Evolutionary conservation across 352 stramenopile species (phyloP).

Genomic region (Globisporangium recalcitrans): DNA sequence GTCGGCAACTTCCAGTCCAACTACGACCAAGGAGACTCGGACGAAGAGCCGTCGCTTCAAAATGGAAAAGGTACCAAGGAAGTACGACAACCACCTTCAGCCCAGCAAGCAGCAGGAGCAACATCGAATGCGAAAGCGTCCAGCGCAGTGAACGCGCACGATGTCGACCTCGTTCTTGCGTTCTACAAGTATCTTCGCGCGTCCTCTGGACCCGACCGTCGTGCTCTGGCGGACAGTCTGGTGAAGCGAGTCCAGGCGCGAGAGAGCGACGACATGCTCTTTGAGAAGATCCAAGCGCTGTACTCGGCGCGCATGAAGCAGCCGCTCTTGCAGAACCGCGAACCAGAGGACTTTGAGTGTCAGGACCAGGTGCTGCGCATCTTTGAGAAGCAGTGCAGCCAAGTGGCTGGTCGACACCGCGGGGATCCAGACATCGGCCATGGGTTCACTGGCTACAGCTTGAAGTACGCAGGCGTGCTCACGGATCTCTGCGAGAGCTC

Average conservation of each 20-base stretch:
- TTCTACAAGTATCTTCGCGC: slow-evolving; percentile 80
- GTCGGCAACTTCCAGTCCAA: slow-evolving; percentile 83
- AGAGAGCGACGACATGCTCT: slow-evolving; percentile 50
- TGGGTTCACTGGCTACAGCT: slow-evolving; percentile 60
- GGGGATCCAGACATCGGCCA: slow-evolving; percentile 25
- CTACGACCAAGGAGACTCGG: slow-evolving; percentile 42
- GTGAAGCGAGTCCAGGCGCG: slow-evolving; percentile 36
- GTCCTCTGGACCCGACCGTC: slow-evolving; percentile 26
- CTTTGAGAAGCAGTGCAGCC: slow-evolving; percentile 28
- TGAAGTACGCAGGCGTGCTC: slow-evolving; percentile 54
- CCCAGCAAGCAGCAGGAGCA: too few relatives aligned
- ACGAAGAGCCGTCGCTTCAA: slow-evolving; percentile 13
- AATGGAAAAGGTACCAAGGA: neutral
- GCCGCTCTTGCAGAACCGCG: slow-evolving; percentile 24
- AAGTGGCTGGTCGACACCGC: slow-evolving; percentile 3
- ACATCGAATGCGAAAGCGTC: neutral
- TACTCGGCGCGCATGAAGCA: slow-evolving; percentile 24
- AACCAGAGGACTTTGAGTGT: slow-evolving; percentile 27
- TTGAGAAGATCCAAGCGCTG: slow-evolving; percentile 37
- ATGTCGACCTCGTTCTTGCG: slow-evolving; percentile 66
- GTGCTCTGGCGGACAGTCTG: slow-evolving; percentile 35
- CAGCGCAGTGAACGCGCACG: slow-evolving; percentile 49
- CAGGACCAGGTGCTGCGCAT: slow-evolving; percentile 26
- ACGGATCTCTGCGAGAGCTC: slow-evolving; percentile 39
- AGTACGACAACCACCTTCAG: neutral